Percentiles rank a stretch among this genome's conserved stretches.
phyloP scores from a whole-genome alignment of 2,329 filamentous ascomycete genomes.

The Reticulascus tulasneorum region DNA sequence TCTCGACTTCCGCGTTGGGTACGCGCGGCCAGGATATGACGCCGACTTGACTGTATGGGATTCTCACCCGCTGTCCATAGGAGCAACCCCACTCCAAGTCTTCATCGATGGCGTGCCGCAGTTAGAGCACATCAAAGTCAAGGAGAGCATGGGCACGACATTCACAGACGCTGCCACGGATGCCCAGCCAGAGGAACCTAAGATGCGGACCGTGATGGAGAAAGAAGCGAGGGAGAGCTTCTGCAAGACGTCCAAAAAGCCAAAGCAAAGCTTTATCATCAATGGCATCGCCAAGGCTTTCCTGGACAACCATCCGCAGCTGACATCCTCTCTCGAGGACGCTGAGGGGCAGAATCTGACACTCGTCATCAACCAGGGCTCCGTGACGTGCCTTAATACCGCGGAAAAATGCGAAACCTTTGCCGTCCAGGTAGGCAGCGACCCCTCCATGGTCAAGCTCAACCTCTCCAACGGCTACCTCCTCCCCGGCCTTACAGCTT shows the following conservation, averaged over 20 bases:
- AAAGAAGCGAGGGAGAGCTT: constrained; percentile 19
- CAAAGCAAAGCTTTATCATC: constrained; percentile 26
- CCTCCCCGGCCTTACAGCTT: constrained; percentile 44
- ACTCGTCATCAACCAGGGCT: constrained; percentile 36
- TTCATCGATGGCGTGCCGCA: constrained; percentile 40
- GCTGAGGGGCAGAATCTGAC: constrained; percentile 20
- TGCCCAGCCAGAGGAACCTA: not conserved
- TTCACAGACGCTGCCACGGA: constrained; percentile 8
- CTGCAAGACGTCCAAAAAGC: constrained; percentile 18
- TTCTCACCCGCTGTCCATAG: constrained; percentile 39
- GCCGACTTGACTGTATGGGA: constrained; percentile 49
- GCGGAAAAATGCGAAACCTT: constrained; percentile 7
- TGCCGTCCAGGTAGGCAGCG: constrained; percentile 22
- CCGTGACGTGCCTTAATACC: constrained; percentile 32
- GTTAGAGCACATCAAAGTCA: constrained; percentile 26
- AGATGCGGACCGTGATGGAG: constrained; percentile 19
- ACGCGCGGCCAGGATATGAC: constrained; percentile 40
- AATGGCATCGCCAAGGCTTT: constrained; percentile 33
- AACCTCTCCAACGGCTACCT: constrained; percentile 41
- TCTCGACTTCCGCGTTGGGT: constrained; percentile 39
- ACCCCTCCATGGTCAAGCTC: constrained; percentile 23
- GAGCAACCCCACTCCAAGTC: constrained; percentile 42
- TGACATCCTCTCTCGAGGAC: constrained; percentile 6
- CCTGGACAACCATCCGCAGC: constrained; percentile 18
- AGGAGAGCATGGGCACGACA: constrained; percentile 18